These are phyloP conservation scores for Cicer yamashitae DNA, from an alignment of 306 rosid species.

Conservation along the genomic window DNA sequence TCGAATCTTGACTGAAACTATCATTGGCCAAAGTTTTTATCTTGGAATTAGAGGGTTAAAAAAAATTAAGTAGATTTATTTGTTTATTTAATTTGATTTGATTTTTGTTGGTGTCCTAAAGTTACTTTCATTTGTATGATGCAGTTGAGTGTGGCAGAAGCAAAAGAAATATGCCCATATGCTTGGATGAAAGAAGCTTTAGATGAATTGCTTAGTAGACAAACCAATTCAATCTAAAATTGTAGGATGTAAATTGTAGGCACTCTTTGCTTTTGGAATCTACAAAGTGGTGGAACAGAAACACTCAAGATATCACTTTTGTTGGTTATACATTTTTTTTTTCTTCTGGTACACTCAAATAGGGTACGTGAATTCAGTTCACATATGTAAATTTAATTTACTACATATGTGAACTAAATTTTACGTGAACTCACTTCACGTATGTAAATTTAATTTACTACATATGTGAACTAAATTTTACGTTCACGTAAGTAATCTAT, in stretches of 20 bases:
- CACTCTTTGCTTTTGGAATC: constrained; percentile 39
- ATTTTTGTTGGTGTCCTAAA: constrained; percentile 45
- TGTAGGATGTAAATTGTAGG: constrained; percentile 36
- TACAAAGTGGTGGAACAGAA: constrained; percentile 35
- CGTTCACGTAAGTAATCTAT: too few species aligned
- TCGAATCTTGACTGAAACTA: too few species aligned
- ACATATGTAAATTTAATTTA: too few species aligned
- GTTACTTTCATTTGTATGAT: constrained; percentile 42
- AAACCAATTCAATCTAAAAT: constrained; percentile 31
- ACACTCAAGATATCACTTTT: constrained; percentile 14
- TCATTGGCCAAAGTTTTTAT: too few species aligned
- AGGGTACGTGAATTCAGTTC: too few species aligned
- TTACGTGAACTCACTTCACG: too few species aligned
- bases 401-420: too few species aligned
- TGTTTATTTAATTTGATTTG: neutral
- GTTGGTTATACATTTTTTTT: too few species aligned
- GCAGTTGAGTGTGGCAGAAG: constrained; percentile 77
- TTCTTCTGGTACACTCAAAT: too few species aligned
- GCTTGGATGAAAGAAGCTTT: constrained; percentile 94
- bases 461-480: too few species aligned
- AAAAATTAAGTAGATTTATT: neutral
- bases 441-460: too few species aligned
- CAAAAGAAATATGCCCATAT: constrained; percentile 81
- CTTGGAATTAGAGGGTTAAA: too few species aligned
- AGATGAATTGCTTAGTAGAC: constrained; percentile 60